phyloP scores from a whole-genome alignment of 208 protist genomes.

The Acanthamoeba royreba region DNA sequence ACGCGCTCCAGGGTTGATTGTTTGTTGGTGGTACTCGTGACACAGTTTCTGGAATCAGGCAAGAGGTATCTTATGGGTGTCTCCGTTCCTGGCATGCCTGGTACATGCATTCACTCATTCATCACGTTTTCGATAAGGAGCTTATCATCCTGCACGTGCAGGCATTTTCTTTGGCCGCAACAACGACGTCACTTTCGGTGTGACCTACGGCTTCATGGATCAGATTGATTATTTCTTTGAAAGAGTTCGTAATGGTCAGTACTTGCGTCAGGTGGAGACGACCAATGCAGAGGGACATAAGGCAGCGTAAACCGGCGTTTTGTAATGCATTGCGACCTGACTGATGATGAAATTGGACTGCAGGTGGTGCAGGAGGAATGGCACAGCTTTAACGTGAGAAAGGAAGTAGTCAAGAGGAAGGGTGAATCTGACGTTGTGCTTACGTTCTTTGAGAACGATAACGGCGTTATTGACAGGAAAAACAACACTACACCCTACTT shows the following conservation, averaged over 20 bases:
- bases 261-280: neutral
- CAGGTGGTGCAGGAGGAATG: neutral
- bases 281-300: neutral
- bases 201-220: slow-evolving; percentile 46
- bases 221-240: slow-evolving; percentile 46
- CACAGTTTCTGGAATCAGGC: neutral
- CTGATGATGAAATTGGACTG: neutral
- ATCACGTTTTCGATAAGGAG: neutral
- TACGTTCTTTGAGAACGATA: slow-evolving; percentile 37
- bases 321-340: neutral
- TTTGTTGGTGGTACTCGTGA: neutral
- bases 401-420: slow-evolving; percentile 9
- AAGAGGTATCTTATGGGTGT: neutral
- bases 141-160: neutral
- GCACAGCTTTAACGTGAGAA: neutral
- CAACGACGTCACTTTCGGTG: slow-evolving; percentile 4
- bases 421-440: neutral
- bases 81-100: slow-evolving; percentile 30
- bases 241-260: neutral
- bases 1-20: neutral
- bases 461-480: neutral
- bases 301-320: neutral
- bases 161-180: neutral
- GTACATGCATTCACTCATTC: neutral
- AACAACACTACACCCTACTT: neutral